phyloP scores from a whole-genome alignment of 2,329 filamentous ascomycete genomes.

The Magnaporthiopsis rhizophila region DNA sequence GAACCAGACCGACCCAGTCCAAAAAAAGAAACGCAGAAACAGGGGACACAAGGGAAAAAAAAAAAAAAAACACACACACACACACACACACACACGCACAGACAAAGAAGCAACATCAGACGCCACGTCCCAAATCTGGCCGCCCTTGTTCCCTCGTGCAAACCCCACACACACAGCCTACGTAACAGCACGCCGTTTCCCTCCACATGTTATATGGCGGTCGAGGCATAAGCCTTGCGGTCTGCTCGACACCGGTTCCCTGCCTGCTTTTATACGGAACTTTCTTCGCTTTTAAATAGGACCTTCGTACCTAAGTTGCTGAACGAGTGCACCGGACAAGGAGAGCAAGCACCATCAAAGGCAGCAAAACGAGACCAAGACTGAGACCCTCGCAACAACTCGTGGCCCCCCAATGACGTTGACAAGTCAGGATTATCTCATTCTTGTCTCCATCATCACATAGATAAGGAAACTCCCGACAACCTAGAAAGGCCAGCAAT shows the following conservation, averaged over 20 bases:
- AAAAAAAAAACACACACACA: background rate
- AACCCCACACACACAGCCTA: background rate
- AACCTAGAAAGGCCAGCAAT: background rate
- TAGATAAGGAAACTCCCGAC: slow-evolving; percentile 20
- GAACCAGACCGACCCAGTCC: background rate
- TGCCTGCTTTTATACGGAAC: background rate
- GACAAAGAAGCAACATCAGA: slow-evolving; percentile 17
- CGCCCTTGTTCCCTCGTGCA: background rate
- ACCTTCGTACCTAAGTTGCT: background rate
- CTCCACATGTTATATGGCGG: background rate
- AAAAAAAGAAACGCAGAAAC: background rate
- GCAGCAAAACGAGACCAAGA: background rate
- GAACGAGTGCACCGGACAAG: background rate
- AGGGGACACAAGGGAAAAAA: background rate
- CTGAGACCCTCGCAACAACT: background rate
- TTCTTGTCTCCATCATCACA: slow-evolving; percentile 44
- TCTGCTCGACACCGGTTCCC: background rate
- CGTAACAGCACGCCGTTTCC: background rate
- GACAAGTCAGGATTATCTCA: slow-evolving; percentile 52
- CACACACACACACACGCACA: background rate
- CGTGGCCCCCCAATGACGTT: slow-evolving; percentile 40
- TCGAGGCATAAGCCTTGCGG: background rate
- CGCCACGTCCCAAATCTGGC: background rate
- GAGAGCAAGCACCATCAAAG: background rate
- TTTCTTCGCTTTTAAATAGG: background rate